A percentile compares a stretch with the other conserved stretches of the same genome.
Conservation (phyloP, 2,329 filamentous ascomycete genomes). For the Lachnellula cervina region DNA sequence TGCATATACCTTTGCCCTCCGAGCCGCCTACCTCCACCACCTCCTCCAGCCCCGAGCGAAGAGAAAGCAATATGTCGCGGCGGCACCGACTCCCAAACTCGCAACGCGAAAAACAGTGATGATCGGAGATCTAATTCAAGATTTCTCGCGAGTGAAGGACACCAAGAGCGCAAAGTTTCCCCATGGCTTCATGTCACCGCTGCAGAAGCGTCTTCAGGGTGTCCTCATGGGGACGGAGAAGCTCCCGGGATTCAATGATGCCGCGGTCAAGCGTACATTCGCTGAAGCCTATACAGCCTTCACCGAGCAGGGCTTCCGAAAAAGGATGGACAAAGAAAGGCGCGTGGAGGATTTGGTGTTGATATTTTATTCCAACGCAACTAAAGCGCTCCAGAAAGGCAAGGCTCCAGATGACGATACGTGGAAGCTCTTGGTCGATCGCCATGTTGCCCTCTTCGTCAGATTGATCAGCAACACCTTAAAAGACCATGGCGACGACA, state of each 20-base stretch:
- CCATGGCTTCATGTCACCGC: slow-evolving; percentile 63
- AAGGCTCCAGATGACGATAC: slow-evolving; percentile 74
- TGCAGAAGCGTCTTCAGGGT: slow-evolving; percentile 44
- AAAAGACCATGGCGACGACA: slow-evolving; percentile 77
- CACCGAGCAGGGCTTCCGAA: slow-evolving; percentile 82
- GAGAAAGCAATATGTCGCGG: slow-evolving; percentile 77
- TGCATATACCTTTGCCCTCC: slow-evolving; percentile 85
- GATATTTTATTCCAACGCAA: slow-evolving; percentile 94
- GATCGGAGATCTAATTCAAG: slow-evolving; percentile 85
- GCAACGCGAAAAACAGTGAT: slow-evolving; percentile 55
- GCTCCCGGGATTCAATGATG: slow-evolving; percentile 83
- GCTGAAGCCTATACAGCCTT: slow-evolving; percentile 91
- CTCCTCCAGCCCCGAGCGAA: slow-evolving; percentile 87
- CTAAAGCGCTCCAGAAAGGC: slow-evolving; percentile 79
- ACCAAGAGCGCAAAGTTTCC: slow-evolving; percentile 67
- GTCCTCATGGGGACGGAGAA: slow-evolving; percentile 71
- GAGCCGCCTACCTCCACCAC: slow-evolving; percentile 87
- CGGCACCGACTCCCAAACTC: slow-evolving; percentile 46
- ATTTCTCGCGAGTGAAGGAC: slow-evolving; percentile 64
- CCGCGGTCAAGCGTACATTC: slow-evolving; percentile 88
- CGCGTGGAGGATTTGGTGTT: slow-evolving; percentile 88
- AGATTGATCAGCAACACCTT: slow-evolving; percentile 76
- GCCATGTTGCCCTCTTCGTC: slow-evolving; percentile 92
- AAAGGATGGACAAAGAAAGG: slow-evolving; percentile 88
- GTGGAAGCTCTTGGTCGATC: slow-evolving; percentile 88